phyloP scores from a whole-genome alignment of 73 alveolate genomes.

The Uronychia binucleata region DNA sequence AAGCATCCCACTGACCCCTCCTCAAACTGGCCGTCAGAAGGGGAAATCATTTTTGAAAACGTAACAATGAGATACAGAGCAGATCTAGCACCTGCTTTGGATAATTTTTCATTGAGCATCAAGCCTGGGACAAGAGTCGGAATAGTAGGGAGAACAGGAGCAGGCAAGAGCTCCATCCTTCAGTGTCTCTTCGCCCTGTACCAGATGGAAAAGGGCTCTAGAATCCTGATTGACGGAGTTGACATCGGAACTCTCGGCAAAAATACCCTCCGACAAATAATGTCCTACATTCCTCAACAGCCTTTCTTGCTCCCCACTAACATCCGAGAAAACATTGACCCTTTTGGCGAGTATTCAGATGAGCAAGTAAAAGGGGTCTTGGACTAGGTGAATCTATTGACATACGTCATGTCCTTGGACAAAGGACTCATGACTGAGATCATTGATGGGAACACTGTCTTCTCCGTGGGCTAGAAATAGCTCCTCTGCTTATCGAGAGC shows the following conservation, averaged over 20 bases:
- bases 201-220: constrained; percentile 54
- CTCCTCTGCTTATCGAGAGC: constrained; percentile 92
- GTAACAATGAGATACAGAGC: constrained; percentile 88
- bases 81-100: constrained; percentile 78
- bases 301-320: constrained; percentile 82
- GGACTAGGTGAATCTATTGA: neutral
- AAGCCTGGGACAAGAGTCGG: constrained; percentile 65
- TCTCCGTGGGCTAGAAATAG: constrained; percentile 80
- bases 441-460: neutral
- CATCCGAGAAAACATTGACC: constrained; percentile 82
- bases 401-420: neutral
- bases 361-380: constrained; percentile 1
- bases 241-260: constrained; percentile 75
- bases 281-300: constrained; percentile 78
- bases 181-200: constrained; percentile 62
- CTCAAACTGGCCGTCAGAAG: neutral
- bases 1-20: too few relatives aligned
- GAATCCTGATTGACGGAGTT: constrained; percentile 72
- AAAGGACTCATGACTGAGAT: neutral
- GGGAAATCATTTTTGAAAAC: constrained; percentile 62
- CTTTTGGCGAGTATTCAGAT: constrained; percentile 46
- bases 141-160: constrained; percentile 87
- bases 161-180: constrained; percentile 82
- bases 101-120: constrained; percentile 77
- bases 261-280: constrained; percentile 58